phyloP scores from a whole-genome alignment of 257 asterid species.

The Phtheirospermum japonicum region DNA sequence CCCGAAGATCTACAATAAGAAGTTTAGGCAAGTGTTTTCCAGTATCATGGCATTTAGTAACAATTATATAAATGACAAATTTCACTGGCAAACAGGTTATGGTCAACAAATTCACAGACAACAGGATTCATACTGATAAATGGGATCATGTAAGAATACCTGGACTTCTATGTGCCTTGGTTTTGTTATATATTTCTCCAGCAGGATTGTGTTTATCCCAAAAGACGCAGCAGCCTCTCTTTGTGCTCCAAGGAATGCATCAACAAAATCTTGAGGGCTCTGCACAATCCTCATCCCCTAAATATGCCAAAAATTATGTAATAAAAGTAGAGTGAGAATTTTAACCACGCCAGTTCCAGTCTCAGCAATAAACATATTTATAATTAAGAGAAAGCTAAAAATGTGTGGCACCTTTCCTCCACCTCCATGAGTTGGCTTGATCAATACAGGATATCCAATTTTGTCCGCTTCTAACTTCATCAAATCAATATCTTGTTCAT shows the following conservation, averaged over 20 bases:
- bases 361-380: conserved; percentile 11
- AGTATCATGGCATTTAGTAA: conserved; percentile 14
- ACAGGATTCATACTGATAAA: conserved; percentile 20
- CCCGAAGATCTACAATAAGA: conserved; percentile 69
- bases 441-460: conserved; percentile 91
- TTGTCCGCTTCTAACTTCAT: conserved; percentile 93
- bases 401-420: conserved; percentile 79
- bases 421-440: conserved; percentile 99
- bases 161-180: conserved; percentile 99
- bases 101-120: conserved; percentile 1
- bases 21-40: conserved; percentile 10
- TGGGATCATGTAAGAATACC: conserved; percentile 45
- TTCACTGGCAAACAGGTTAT: not conserved
- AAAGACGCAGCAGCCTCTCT: conserved; percentile 99
- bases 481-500: conserved; percentile 75
- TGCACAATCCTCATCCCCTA: conserved; percentile 99
- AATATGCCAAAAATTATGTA: conserved; percentile 26
- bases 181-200: conserved; percentile 92
- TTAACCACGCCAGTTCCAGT: conserved; percentile 19
- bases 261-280: conserved; percentile 70
- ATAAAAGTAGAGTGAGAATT: too few relatives aligned
- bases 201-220: conserved; percentile 78
- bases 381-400: conserved; percentile 21
- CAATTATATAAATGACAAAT: conserved; percentile 11
- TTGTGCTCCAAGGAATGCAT: conserved; percentile 91